phyloP scores from a whole-genome alignment of 192 early-diverging fungal genomes.

The Phlyctochytrium arcticum region DNA sequence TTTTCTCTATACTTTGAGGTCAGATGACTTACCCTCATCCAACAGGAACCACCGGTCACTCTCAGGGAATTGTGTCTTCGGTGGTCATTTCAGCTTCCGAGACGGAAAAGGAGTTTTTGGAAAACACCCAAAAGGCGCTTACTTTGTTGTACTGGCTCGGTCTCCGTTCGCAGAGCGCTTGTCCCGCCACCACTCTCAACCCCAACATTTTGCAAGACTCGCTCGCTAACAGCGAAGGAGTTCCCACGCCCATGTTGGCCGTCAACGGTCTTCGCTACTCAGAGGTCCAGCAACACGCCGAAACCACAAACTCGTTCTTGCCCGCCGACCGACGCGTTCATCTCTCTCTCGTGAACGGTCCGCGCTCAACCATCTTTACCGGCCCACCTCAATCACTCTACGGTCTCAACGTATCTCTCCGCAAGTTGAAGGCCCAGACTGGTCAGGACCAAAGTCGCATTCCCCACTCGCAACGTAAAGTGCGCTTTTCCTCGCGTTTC shows the following conservation, averaged over 20 bases:
- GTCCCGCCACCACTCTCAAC: conserved; percentile 75
- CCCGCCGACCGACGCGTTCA: conserved; percentile 77
- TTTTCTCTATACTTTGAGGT: not conserved
- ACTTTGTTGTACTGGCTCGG: conserved; percentile 81
- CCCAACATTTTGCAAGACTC: conserved; percentile 88
- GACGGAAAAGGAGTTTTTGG: conserved; percentile 73
- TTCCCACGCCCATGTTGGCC: conserved; percentile 88
- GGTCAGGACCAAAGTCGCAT: conserved; percentile 84
- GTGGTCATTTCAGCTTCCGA: conserved; percentile 74
- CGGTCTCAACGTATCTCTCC: conserved; percentile 84
- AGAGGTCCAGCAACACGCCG: conserved; percentile 80
- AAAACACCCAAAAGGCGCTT: conserved; percentile 73
- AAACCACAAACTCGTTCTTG: conserved; percentile 83
- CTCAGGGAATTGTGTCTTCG: conserved; percentile 85
- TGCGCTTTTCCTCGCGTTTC: conserved; percentile 88
- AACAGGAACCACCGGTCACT: conserved; percentile 77
- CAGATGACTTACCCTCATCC: no score
- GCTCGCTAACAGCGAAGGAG: conserved; percentile 82
- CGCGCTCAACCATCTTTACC: conserved; percentile 82
- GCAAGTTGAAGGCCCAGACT: conserved; percentile 85
- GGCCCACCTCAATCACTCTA: conserved; percentile 89
- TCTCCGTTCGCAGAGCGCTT: conserved; percentile 72
- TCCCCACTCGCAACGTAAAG: conserved; percentile 82
- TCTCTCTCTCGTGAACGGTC: conserved; percentile 86
- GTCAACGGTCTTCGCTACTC: conserved; percentile 73